These are phyloP conservation scores for Hsuehochloa calcarea DNA, from an alignment of 176 grass and related monocot species.

Conservation along the genomic window DNA sequence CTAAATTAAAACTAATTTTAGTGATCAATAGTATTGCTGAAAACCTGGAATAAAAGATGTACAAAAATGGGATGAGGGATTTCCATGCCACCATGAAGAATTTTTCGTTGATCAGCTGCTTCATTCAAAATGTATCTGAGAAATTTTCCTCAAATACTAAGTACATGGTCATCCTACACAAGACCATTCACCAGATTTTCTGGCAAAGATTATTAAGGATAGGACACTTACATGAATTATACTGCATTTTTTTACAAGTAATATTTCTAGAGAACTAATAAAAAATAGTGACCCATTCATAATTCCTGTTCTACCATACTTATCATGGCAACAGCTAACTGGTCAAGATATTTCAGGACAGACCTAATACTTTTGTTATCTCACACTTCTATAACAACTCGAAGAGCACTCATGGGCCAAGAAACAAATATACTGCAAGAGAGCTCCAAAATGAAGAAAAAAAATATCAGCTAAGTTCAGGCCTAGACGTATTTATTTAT, in stretches of 20 bases:
- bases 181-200: background rate
- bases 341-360: background rate
- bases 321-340: background rate
- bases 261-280: background rate
- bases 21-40: background rate
- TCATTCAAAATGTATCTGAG: background rate
- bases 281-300: background rate
- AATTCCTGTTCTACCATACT: background rate
- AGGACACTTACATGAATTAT: background rate
- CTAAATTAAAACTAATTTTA: background rate
- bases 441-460: background rate
- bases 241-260: background rate
- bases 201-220: background rate
- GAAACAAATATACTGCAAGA: background rate
- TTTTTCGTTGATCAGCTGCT: background rate
- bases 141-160: background rate
- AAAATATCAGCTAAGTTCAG: background rate
- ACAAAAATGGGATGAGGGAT: background rate
- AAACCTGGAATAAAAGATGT: background rate
- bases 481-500: background rate
- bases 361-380: background rate
- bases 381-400: background rate
- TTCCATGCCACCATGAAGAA: background rate
- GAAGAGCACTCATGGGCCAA: background rate
- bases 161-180: background rate